Conservation (phyloP, 2,329 filamentous ascomycete genomes). For the Diplodia mutila region DNA sequence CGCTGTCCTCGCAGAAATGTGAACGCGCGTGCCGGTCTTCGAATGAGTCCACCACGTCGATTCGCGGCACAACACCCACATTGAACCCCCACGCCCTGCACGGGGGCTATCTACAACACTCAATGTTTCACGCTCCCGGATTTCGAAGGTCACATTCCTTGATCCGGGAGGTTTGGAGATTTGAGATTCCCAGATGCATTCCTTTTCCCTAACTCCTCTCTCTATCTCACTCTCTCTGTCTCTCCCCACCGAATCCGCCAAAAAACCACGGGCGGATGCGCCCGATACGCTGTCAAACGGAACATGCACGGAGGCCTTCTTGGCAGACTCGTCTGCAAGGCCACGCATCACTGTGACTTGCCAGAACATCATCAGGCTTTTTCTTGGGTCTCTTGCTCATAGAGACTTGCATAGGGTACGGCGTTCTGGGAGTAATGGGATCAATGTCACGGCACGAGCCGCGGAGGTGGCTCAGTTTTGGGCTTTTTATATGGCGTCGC, state of each 20-base stretch:
- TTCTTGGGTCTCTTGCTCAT: constrained; percentile 25
- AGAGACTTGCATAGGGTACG: constrained; percentile 27
- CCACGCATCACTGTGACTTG: constrained; percentile 8
- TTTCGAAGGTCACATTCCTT: constrained; percentile 7
- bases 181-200: constrained; percentile 2
- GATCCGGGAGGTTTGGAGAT: constrained; percentile 11
- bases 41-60: constrained; percentile 17
- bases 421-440: constrained; percentile 26
- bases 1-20: constrained; percentile 23
- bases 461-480: constrained; percentile 24
- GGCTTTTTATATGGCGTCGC: constrained; percentile 25
- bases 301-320: constrained; percentile 15
- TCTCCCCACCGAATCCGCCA: constrained; percentile 15
- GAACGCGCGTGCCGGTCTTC: constrained; percentile 22
- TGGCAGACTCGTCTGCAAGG: constrained; percentile 10
- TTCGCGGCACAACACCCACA: constrained; percentile 16
- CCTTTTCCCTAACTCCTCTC: constrained; percentile 19
- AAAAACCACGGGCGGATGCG: constrained; percentile 9
- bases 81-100: not conserved
- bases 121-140: constrained; percentile 11
- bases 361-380: constrained; percentile 24
- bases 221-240: not conserved
- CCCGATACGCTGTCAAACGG: constrained; percentile 13
- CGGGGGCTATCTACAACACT: constrained; percentile 11
- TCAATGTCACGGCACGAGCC: constrained; percentile 26